Percentiles rank a stretch among this genome's conserved stretches.
Conservation (phyloP, 2,329 filamentous ascomycete genomes). For the Elsinoe ampelina region DNA sequence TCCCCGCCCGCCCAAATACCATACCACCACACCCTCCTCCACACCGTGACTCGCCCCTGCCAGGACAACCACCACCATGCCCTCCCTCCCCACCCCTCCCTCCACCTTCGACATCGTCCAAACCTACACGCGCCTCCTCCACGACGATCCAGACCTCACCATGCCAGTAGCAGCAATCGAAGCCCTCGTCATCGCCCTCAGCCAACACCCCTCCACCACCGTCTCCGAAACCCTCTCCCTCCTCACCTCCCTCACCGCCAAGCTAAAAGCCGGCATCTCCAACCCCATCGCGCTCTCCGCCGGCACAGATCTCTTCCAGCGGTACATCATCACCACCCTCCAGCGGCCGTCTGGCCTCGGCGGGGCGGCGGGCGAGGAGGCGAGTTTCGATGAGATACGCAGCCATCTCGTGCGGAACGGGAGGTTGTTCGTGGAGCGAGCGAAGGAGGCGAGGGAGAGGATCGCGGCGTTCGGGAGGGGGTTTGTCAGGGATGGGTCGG, state of each 20-base stretch:
- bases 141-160: constrained; percentile 70
- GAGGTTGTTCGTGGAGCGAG: constrained; percentile 74
- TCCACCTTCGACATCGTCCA: constrained; percentile 48
- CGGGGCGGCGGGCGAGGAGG: constrained; percentile 30
- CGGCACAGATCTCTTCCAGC: constrained; percentile 89
- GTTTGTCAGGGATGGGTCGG: constrained; percentile 68
- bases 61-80: background rate
- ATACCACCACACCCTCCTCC: background rate
- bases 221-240: constrained; percentile 90
- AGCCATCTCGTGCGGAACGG: constrained; percentile 79
- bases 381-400: constrained; percentile 70
- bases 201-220: constrained; percentile 68
- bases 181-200: constrained; percentile 77
- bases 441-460: constrained; percentile 72
- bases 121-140: constrained; percentile 55
- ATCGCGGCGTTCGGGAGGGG: constrained; percentile 72
- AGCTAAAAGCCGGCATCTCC: constrained; percentile 66
- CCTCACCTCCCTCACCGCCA: constrained; percentile 64
- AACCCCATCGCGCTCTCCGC: constrained; percentile 90
- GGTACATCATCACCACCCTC: constrained; percentile 73
- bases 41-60: background rate
- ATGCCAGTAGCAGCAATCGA: constrained; percentile 95
- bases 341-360: constrained; percentile 36
- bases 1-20: background rate
- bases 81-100: background rate